Conservation (phyloP, 768 basidiomycete species). For the Tylopilus rubrobrunneus region DNA sequence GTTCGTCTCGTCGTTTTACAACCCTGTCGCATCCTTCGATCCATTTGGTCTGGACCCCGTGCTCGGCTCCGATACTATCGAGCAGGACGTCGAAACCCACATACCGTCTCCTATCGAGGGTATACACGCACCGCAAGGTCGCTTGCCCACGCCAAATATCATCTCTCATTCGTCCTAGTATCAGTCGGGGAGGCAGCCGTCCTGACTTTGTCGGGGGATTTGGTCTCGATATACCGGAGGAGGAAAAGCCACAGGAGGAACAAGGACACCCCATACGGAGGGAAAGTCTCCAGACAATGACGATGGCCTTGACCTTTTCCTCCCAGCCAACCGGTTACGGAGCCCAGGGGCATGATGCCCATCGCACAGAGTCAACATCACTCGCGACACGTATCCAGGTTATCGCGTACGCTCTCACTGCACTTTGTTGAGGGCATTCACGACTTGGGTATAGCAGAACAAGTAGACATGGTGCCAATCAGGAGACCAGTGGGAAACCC, state of each 20-base stretch:
- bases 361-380: constrained; percentile 51
- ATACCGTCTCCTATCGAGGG: constrained; percentile 25
- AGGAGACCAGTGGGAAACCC: constrained; percentile 31
- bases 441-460: constrained; percentile 27
- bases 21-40: constrained; percentile 47
- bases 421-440: constrained; percentile 55
- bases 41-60: constrained; percentile 61
- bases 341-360: constrained; percentile 43
- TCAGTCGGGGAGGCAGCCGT: constrained; percentile 45
- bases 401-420: constrained; percentile 67
- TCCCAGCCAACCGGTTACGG: constrained; percentile 25
- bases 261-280: constrained; percentile 26
- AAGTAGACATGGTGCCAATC: constrained; percentile 29
- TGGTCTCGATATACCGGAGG: constrained; percentile 75
- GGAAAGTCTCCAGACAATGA: constrained; percentile 39
- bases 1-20: constrained; percentile 32
- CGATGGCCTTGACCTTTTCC: constrained; percentile 20
- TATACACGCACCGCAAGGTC: constrained; percentile 55
- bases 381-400: constrained; percentile 64
- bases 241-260: constrained; percentile 61
- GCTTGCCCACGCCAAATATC: constrained; percentile 43
- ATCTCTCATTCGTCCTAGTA: constrained; percentile 43
- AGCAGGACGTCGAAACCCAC: constrained; percentile 24
- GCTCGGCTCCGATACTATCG: constrained; percentile 49
- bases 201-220: constrained; percentile 79